Conservation (phyloP, 73 alveolate genomes). For the Paramecium primaurelia region DNA sequence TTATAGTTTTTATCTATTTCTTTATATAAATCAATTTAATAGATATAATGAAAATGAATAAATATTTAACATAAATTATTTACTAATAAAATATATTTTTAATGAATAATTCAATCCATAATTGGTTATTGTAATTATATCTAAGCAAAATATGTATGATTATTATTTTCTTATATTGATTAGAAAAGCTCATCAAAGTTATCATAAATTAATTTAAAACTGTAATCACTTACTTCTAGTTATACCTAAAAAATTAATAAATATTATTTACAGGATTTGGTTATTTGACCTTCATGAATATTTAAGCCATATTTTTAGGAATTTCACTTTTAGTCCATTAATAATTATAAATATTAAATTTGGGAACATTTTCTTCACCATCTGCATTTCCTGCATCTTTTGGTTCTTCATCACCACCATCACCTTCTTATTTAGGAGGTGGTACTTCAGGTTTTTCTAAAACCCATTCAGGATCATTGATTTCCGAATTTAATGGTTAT, state of each 20-base stretch:
- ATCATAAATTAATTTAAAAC: slow-evolving; percentile 35
- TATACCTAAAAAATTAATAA: background rate
- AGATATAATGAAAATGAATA: too few relatives aligned
- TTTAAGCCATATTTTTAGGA: slow-evolving; percentile 60
- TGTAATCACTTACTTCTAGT: slow-evolving; percentile 25
- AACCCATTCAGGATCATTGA: slow-evolving; percentile 46
- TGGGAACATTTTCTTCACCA: slow-evolving; percentile 59
- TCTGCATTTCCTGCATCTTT: slow-evolving; percentile 46
- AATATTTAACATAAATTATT: background rate
- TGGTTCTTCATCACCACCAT: slow-evolving; percentile 53
- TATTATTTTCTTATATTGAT: background rate
- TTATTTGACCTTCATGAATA: slow-evolving; percentile 21
- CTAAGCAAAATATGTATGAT: background rate
- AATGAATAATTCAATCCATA: slow-evolving; percentile 39
- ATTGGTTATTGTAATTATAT: slow-evolving; percentile 34
- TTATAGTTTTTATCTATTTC: too few relatives aligned
- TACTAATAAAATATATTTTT: background rate
- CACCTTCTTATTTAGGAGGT: slow-evolving; percentile 55
- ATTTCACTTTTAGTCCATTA: slow-evolving; percentile 58
- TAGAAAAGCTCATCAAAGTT: slow-evolving; percentile 11
- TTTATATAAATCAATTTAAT: too few relatives aligned
- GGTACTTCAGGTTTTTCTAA: slow-evolving; percentile 51
- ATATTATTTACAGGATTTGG: background rate
- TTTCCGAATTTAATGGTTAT: background rate
- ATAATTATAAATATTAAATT: slow-evolving; percentile 54